These are phyloP conservation scores for Geranium brycei DNA, from an alignment of 345 rosid species.

Conservation along the genomic window DNA sequence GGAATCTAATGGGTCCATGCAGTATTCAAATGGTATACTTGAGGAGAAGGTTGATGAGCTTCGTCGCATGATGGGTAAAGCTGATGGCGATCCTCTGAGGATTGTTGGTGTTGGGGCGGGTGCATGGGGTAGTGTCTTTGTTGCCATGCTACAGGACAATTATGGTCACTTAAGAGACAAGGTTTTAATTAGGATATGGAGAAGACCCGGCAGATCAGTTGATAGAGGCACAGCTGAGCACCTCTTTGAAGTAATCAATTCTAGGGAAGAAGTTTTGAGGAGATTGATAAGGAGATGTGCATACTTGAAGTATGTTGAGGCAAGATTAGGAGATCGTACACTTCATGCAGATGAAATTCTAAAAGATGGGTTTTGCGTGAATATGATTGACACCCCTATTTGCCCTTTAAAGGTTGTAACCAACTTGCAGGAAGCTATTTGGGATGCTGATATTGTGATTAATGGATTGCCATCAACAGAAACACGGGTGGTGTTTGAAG, in stretches of 20 bases:
- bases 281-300: conserved; percentile 91
- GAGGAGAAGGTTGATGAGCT: conserved; percentile 79
- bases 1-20: conserved; percentile 38
- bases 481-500: conserved; percentile 71
- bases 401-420: conserved; percentile 91
- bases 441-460: conserved; percentile 96
- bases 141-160: conserved; percentile 76
- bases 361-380: conserved; percentile 92
- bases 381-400: conserved; percentile 89
- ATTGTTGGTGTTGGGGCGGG: conserved; percentile 92
- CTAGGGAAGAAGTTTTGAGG: conserved; percentile 82
- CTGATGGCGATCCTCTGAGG: conserved; percentile 72
- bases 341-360: conserved; percentile 79
- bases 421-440: conserved; percentile 89
- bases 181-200: conserved; percentile 86
- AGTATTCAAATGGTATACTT: conserved; percentile 28
- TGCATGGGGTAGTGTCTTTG: conserved; percentile 96
- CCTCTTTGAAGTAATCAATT: conserved; percentile 92
- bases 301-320: conserved; percentile 89
- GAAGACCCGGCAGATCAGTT: conserved; percentile 68
- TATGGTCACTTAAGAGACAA: conserved; percentile 79
- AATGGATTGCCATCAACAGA: conserved; percentile 96
- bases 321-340: conserved; percentile 80
- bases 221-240: conserved; percentile 75
- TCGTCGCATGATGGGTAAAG: conserved; percentile 54